Conservation (phyloP, 2,329 filamentous ascomycete genomes). For the Phaeophleospora eucalypticola region DNA sequence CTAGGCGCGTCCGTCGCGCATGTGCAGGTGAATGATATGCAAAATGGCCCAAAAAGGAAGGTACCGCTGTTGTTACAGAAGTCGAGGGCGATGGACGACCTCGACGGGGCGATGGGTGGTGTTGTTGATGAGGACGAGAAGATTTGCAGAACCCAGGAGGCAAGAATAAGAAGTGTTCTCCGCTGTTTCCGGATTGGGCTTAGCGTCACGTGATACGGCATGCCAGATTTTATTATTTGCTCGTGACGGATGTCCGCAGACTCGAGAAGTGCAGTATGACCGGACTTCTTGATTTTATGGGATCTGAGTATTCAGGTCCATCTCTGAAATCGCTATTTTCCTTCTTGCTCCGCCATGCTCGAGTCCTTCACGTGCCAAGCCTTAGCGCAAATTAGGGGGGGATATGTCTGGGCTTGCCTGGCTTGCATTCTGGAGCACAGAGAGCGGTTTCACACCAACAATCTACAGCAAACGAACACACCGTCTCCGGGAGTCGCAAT, state of each 20-base stretch:
- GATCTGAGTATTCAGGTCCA: neutral
- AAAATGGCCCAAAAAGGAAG: neutral
- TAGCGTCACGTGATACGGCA: too few species aligned
- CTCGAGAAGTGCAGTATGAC: neutral
- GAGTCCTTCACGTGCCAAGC: neutral
- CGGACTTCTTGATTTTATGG: neutral
- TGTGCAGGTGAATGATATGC: slow-evolving; percentile 5
- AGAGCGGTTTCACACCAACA: too few species aligned
- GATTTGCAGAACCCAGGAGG: neutral
- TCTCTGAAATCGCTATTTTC: neutral
- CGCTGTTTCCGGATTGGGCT: neutral
- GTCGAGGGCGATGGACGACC: neutral
- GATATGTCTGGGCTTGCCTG: neutral
- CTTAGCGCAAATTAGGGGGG: neutral
- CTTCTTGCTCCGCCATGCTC: neutral
- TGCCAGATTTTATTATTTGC: too few species aligned
- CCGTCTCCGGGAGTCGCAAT: too few species aligned
- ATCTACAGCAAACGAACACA: too few species aligned
- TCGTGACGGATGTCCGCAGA: neutral
- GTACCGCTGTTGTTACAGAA: neutral
- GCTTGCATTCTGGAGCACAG: neutral
- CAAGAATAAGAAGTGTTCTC: neutral
- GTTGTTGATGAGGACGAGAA: neutral
- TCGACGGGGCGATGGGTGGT: neutral
- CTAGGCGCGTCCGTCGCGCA: slow-evolving; percentile 5